Evolutionary conservation across 176 grass and related monocot species (phyloP), one percentile per base, ranked within the genome.

Genomic region (Triticum dicoccoides): DNA sequence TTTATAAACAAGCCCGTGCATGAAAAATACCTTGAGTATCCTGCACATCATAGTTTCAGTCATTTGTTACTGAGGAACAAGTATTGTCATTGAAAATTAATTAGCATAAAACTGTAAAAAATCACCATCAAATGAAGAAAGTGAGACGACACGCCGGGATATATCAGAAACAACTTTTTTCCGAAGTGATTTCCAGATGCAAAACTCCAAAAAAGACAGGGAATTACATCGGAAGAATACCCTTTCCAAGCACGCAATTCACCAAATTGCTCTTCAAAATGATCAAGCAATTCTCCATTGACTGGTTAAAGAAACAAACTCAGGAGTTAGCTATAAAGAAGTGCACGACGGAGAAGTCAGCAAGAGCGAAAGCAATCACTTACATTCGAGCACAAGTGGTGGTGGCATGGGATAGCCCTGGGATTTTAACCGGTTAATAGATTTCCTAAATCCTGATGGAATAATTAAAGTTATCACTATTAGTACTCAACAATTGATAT

Each of bases 1-100:
- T 76, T 87, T 17, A 87, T 87, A 76, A 87, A 33, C 61, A 82
- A 67, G n/a, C 79, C 79, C 11, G 61, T 87, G 42, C 86, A 87
- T 4, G 11, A 79, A 76, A 87, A 87, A 58, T 2, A 32, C 33
- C 79, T 82, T 15, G 29, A 11, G 10, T 65, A 18, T 25, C 78
- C 85, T 81, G 14, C 14, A 87, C 32, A 75, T 54, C 17, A 75
- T 9, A 54, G 18, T 1, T 73, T 80, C 2, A 62, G 33, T 70
- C 61, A 80, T 73, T 65, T 75, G 30, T 27, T 65, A 7, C 21
- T 81, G 39, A 65, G 5, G 59, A 41, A 52, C 6, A 34, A 66
- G 52, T 24, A 21, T 6, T 41, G 23, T 8, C 27, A 71, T 1
- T 0, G 24, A 61, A 64, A 80, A 65, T 42, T 51, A 81, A 18